Percentiles rank a stretch among this genome's conserved stretches.
Conservation (phyloP, 495 filamentous ascomycete genomes). For the Aspergillus saccharolyticus region DNA sequence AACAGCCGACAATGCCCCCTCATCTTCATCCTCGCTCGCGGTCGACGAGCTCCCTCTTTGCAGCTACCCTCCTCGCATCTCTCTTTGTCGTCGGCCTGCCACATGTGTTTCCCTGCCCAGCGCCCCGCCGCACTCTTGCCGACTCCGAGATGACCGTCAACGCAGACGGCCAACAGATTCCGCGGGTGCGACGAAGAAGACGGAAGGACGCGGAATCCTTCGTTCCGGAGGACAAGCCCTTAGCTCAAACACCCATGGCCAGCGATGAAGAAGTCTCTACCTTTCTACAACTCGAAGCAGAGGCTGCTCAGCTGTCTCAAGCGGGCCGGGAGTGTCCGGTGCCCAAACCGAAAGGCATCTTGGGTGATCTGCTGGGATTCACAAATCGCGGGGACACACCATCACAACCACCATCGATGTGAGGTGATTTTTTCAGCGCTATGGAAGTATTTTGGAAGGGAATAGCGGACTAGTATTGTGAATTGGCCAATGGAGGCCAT, state of each 20-base stretch:
- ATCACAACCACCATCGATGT: background rate
- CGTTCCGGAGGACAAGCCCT: constrained; percentile 17
- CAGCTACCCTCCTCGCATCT: constrained; percentile 82
- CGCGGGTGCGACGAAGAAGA: constrained; percentile 30
- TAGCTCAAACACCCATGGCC: constrained; percentile 17
- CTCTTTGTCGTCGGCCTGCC: constrained; percentile 90
- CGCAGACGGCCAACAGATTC: constrained; percentile 42
- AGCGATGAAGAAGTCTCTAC: constrained; percentile 42
- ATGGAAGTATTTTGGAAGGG: background rate
- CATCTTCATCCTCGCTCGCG: constrained; percentile 90
- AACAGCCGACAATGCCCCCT: constrained; percentile 62
- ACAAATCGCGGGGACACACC: constrained; percentile 4
- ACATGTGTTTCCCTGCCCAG: constrained; percentile 89
- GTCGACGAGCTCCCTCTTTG: constrained; percentile 87
- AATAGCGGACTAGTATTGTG: background rate
- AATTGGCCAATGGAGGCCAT: background rate
- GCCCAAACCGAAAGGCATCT: constrained; percentile 71
- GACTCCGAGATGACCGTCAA: constrained; percentile 57
- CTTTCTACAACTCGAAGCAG: constrained; percentile 43
- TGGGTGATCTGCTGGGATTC: constrained; percentile 73
- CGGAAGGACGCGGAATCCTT: constrained; percentile 28
- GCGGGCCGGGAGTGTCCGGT: constrained; percentile 63
- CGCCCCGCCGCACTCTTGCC: constrained; percentile 66
- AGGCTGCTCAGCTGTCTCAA: constrained; percentile 33
- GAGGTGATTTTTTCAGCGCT: too few relatives aligned